Evolutionary conservation across 2,329 filamentous ascomycete species (phyloP), one percentile per base, ranked within the genome.

Genomic region (Colletotrichum karsti): DNA sequence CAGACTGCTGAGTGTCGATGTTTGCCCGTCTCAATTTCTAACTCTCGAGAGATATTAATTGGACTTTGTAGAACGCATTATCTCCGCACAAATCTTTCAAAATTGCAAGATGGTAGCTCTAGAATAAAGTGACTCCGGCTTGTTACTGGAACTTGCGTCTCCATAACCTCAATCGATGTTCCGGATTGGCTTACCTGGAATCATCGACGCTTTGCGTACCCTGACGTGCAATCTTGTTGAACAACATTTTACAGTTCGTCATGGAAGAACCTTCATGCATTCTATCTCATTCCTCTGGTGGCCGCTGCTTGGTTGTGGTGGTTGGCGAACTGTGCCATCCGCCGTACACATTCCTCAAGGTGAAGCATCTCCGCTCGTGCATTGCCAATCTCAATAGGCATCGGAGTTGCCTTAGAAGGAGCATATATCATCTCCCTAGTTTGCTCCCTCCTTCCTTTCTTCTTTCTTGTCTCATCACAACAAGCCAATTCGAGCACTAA

Each of bases 261-360:
- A 20, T 33, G 10, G 15, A 3, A 18, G 46, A 51, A 15, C 46
- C 46, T 9, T 22, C 12, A 33, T 28, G 28, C n/a, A n/a, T 10
- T 24, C 30, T n/a, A n/a, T 24, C 9, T 26, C 35, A 24, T 55
- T 55, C 51, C 20, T 33, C 4, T 13, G 15, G n/a, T 26, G 7
- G 51, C 33, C 33, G 22, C 35, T 26, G 22, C 15, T 55, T 55
- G 28, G 8, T n/a, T 18, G 48, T 20, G 60, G 59, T 15, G 59
- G 64, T 51, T 67, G 64, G 50, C 35, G 15, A 58, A 39, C 41
- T 20, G 33, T 48, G 35, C 63, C 59, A 28, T 30, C 51, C 26
- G 41, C 33, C n/a, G 24, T 28, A 15, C 12, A 37, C 64, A 67
- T 67, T 64, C 64, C 51, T 26, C 18, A 64, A 8, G 59, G 48